Conservation (phyloP, 2,329 filamentous ascomycete genomes). For the Stagonosporopsis vannaccii region DNA sequence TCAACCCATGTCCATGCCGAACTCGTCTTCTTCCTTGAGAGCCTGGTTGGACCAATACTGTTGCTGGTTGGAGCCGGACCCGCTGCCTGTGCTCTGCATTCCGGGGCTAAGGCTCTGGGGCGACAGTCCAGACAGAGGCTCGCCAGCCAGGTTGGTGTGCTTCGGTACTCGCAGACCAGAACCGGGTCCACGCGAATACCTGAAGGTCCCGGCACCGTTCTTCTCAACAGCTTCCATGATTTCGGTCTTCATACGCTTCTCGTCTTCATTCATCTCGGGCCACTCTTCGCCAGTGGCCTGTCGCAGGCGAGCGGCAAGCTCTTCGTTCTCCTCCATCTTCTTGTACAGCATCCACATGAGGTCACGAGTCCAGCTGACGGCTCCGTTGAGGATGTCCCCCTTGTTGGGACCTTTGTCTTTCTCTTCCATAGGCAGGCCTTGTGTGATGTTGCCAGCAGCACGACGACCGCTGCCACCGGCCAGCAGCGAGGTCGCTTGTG, state of each 20-base stretch:
- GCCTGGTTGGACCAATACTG: conserved; percentile 64
- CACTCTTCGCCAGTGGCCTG: conserved; percentile 49
- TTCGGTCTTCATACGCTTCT: conserved; percentile 94
- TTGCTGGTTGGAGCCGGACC: conserved; percentile 57
- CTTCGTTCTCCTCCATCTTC: conserved; percentile 88
- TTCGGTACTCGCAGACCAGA: conserved; percentile 89
- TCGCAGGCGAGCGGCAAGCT: conserved; percentile 74
- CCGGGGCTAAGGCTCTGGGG: conserved; percentile 64
- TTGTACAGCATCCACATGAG: conserved; percentile 95
- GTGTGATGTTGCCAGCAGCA: conserved; percentile 85
- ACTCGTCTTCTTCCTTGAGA: conserved; percentile 96
- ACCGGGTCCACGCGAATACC: conserved; percentile 83
- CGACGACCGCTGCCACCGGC: conserved; percentile 84
- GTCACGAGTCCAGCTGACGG: conserved; percentile 96
- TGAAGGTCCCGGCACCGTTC: conserved; percentile 77
- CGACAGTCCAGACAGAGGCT: conserved; percentile 67
- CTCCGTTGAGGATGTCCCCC: conserved; percentile 95
- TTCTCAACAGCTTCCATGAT: conserved; percentile 85
- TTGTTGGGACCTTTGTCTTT: conserved; percentile 99
- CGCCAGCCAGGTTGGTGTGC: conserved; percentile 90
- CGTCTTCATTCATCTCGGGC: conserved; percentile 75
- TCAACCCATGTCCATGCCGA: conserved; percentile 71
- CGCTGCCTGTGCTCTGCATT: conserved; percentile 72
- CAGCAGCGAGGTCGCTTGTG: conserved; percentile 85
- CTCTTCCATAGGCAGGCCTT: conserved; percentile 90